Evolutionary conservation across 2,329 filamentous ascomycete species (phyloP), one percentile per base, ranked within the genome.

Genomic region (Leptodontidium sp.): DNA sequence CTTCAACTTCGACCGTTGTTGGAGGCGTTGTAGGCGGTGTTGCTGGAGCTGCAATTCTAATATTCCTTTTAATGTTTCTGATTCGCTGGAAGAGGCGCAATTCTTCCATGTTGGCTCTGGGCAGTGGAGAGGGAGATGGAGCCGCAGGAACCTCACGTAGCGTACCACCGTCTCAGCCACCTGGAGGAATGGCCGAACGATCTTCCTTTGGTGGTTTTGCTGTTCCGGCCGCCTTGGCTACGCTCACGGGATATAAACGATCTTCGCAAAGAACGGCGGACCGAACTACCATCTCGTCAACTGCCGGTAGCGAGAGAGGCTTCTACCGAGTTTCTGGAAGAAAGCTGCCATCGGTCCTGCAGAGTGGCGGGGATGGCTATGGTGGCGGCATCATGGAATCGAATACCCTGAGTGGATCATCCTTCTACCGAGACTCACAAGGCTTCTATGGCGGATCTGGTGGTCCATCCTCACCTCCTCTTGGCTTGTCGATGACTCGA

Each of bases 271-370:
- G 77, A 71, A 72, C 79, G 70, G 68, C 76, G 69, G 50, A 62
- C 26, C 59, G 59, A n/a, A 62, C 73, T 71, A 74, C 77, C 71
- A 61, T 76, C 49, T 75, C 76, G 45, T 75, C 75, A 17, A 77
- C 77, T 52, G 81, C 81, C 45, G 78, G 77, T 29, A 83, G 81
- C 35, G 88, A 91, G 75, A 81, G 83, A 69, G 87, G 88, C 0
- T 91, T 91, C 77, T 86, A 90, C 70, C 86, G 88, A 38, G 85
- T 91, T 1, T 89, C 89, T 6, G 89, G 89, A 70, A 85, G 85
- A 74, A 91, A 91, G 75, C 77, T 91, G 67, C 86, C 87, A 3
- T 88, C 89, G 1, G 88, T 91, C 11, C 79, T 91, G 47, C 83
- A 87, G 68, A 83, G 82, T 58, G 88, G 89, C 15, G 89, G 88